Evolutionary conservation across 768 basidiomycete genomes (phyloP).

Genomic region (Lactarius hengduanensis): DNA sequence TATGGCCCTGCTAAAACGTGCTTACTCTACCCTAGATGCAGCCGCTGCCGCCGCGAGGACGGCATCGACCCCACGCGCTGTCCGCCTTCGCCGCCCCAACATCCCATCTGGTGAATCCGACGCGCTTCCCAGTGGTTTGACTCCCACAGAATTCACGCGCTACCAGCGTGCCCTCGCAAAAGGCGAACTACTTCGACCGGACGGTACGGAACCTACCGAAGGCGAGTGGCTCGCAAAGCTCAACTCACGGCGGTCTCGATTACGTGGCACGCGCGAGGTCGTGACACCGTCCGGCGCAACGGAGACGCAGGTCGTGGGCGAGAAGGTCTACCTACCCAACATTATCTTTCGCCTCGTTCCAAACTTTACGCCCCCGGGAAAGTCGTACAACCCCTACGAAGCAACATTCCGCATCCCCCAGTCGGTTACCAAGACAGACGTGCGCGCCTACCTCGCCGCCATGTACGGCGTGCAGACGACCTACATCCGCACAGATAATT

Average conservation of each 20-base stretch:
- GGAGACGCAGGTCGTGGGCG: slow-evolving; percentile 63
- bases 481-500: slow-evolving; percentile 95
- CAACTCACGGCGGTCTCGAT: slow-evolving; percentile 57
- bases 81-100: slow-evolving; percentile 61
- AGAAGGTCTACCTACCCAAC: slow-evolving; percentile 88
- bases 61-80: slow-evolving; percentile 69
- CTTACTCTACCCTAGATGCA: slow-evolving; percentile 43
- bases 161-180: slow-evolving; percentile 58
- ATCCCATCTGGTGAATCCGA: slow-evolving; percentile 41
- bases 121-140: slow-evolving; percentile 54
- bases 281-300: slow-evolving; percentile 41
- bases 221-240: slow-evolving; percentile 58
- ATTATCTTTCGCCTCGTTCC: slow-evolving; percentile 78
- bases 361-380: slow-evolving; percentile 71
- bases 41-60: slow-evolving; percentile 53
- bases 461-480: slow-evolving; percentile 89
- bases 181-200: slow-evolving; percentile 44
- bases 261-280: slow-evolving; percentile 58
- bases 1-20: slow-evolving; percentile 42
- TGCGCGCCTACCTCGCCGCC: slow-evolving; percentile 79
- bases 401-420: slow-evolving; percentile 93
- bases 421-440: slow-evolving; percentile 87
- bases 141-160: slow-evolving; percentile 60
- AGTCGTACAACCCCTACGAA: slow-evolving; percentile 91
- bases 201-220: slow-evolving; percentile 42